Base-by-base conservation (phyloP, 176 grass and related monocot genomes). In the Eragrostis nindensis region DNA sequence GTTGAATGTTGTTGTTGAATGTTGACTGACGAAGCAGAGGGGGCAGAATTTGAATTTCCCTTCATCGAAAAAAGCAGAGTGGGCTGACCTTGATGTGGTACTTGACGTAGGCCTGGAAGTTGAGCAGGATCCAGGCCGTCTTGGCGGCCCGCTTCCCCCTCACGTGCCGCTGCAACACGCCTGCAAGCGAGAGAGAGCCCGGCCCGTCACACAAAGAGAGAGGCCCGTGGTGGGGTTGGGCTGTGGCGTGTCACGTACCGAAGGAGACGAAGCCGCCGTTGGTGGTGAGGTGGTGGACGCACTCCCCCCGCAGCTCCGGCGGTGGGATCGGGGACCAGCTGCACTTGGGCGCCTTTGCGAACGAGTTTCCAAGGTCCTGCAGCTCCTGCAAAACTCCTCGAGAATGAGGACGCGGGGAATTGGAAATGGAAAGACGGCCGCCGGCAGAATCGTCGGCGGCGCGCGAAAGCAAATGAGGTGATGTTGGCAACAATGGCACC, bases 251-350 rank as follows among this genome's bases (percentile, higher is more conserved):
- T 17, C 12, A 73, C 69, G 26, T 86, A 90, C 96, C 96, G 60
- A 98, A 87, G 13, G 96, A 95, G 19, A 93, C 84, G 71, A 99
- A 99, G 67, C 96, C 92, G 57, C 96, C 96, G 77, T 95, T 99
- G 81, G 96, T 91, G 64, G 92, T 87, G 66, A 99, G 75, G 90
- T 82, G 74, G 29, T 91, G 77, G 11, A 95, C 88, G 74, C 49
- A 18, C 82, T 99, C 92, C 54, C 92, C 86, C 7, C 96, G 90
- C 82, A 99, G 71, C 75, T 90, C 88, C 60, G 82, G 82, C 14
- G 92, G 96, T 78, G 96, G 96, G 83, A 93, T 99, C 32, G 92
- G 84, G 24, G 92, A 99, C 96, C 92, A 99, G 54, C 77, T 89
- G 73, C 96, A 99, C 57, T 2, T 64, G 9, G 86, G 90, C 82